Base-by-base conservation (phyloP, 176 grass and related monocot genomes). In the Aegilops umbellulata region DNA sequence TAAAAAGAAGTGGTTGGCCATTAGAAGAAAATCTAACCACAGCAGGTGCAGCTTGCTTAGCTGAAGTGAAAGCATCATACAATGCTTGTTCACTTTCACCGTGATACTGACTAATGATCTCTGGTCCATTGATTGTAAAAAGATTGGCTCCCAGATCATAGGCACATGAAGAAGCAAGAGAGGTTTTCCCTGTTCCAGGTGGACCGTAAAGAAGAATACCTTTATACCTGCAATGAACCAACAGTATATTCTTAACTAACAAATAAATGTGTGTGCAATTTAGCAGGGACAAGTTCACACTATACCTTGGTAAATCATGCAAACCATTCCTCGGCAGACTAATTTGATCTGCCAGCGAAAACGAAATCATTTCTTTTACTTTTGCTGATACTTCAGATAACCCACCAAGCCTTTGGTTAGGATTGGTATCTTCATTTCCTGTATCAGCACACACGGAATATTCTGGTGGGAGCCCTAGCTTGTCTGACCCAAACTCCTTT, bases 141-240 rank as follows among this genome's bases (percentile, higher is more conserved):
- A 98, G 88, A 35, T 80, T 91, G 57, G 62, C 88, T 78, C 88
- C 85, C 69, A 66, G 63, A 81, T 90, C 85, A 89, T 90, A 70
- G 62, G 92, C 93, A 89, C 96, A 98, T 38, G 68, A 85, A 88
- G 72, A 86, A 86, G 92, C 93, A 58, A 98, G 88, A 82, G 92
- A 95, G 79, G 93, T 98, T 84, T 98, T 95, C 79, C 95, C 95
- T 87, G 95, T 98, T 83, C 95, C 95, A 92, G 95, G 91, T 67
- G 95, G 93, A 64, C 95, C 95, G 82, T 93, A 83, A 84, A 98
- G 89, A 83, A 98, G 93, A 80, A 98, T 60, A 34, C 95, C 95
- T 94, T 90, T 98, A 83, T 95, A 98, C 88, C 95, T 98, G 63
- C 67, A 88, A 38, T 80, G 22, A 53, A 83, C 76, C 42, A 92